Base-by-base conservation (phyloP, 352 stramenopile genomes). In the Phytophthora parvispora region DNA sequence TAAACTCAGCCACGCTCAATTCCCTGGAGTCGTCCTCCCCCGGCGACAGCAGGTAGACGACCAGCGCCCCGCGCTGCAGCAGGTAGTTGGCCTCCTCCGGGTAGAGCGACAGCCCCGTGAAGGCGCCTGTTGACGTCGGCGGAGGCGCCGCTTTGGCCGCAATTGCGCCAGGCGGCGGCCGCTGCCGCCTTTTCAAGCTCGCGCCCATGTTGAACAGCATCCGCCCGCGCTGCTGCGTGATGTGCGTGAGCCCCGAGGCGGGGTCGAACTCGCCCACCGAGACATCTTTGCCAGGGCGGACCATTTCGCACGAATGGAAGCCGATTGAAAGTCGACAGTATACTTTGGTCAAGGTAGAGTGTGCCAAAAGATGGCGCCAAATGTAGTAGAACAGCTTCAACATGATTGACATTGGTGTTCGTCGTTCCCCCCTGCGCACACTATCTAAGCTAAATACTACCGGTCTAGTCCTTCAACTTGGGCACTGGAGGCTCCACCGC, bases 161-260 rank as follows among this genome's bases (percentile, higher is more conserved):
- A 2, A 24, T n/a, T n/a, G 27, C 31, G n/a, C n/a, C n/a, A n/a
- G n/a, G n/a, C n/a, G n/a, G n/a, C n/a, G n/a, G n/a, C 29, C 60
- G 48, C 61, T 83, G 66, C 43, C 58, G 70, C 62, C 90, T 80
- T 65, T 74, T 74, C 45, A 66, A 42, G 28, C 75, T 78, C 27
- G 77, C 69, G 4, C 88, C 88, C 82, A 94, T 91, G 65, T 93
- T 87, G 60, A 94, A 94, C 15, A 93, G 75, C 64, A 92, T 60
- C 7, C 87, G 83, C 0, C 88, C 88, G 18, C 84, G 86, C 67
- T 95, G 88, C 20, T 80, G 72, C 57, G 85, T 93, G 28, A 95
- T 72, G 56, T 84, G 70, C 42, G 85, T 93, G 68, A 94, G 78
- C 15, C 84, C 83, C 57, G 81, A 83, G 28, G 42, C 53, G 1